phyloP scores from a whole-genome alignment of 306 rosid species.

The Medicago truncatula region MtrunA17r5.0-ANR NC_053044.1:58182501-58183000 shows the following conservation, averaged over 20 bases:
- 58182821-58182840: conserved; percentile 23
- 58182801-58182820: conserved; percentile 31
- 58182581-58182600: conserved; percentile 88
- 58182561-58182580: conserved; percentile 96
- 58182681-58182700: conserved; percentile 18
- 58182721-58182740: conserved; percentile 96
- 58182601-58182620: conserved; percentile 95
- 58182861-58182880: conserved; percentile 94
- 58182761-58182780: conserved; percentile 93
- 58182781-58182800: conserved; percentile 40
- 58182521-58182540: conserved; percentile 62
- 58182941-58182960: conserved; percentile 94
- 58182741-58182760: conserved; percentile 89
- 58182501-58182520: conserved; percentile 11
- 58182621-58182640: conserved; percentile 98
- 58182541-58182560: conserved; percentile 92
- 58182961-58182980: conserved; percentile 69
- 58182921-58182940: conserved; percentile 96
- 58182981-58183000: conserved; percentile 8
- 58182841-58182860: conserved; percentile 36
- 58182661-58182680: conserved; percentile 36
- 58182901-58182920: conserved; percentile 91
- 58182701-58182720: conserved; percentile 2
- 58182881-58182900: conserved; percentile 93
- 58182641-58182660: conserved; percentile 43